phyloP scores from a whole-genome alignment of 192 early-diverging fungal species.

The Backusella circina region DNA sequence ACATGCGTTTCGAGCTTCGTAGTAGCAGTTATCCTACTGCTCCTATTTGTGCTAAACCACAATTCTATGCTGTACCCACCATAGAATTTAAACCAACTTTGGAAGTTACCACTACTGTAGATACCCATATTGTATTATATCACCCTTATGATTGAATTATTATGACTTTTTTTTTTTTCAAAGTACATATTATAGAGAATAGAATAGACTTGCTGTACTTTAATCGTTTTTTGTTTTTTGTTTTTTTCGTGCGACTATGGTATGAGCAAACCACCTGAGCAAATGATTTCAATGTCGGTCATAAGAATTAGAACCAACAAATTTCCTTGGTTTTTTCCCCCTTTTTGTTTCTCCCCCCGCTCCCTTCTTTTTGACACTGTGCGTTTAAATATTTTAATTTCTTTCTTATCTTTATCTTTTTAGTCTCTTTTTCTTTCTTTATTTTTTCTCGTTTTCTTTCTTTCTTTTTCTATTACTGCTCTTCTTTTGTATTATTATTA shows the following conservation, averaged over 20 bases:
- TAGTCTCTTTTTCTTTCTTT: background rate
- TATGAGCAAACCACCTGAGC: too few species aligned
- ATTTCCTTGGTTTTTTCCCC: background rate
- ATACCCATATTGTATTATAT: background rate
- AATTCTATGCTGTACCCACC: background rate
- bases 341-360: background rate
- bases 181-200: background rate
- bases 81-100: background rate
- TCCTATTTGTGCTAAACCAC: background rate
- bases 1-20: background rate
- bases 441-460: background rate
- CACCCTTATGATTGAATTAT: background rate
- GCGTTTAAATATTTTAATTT: conserved; percentile 4
- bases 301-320: background rate
- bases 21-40: background rate
- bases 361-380: background rate
- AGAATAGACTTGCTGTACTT: background rate
- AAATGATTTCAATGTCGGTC: too few species aligned
- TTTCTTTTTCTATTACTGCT: background rate
- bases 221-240: background rate
- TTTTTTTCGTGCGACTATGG: background rate
- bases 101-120: background rate
- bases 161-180: background rate
- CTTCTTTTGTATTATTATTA: too few species aligned
- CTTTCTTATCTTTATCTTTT: background rate